phyloP scores from a whole-genome alignment of 2,329 filamentous ascomycete genomes.

The Fusarium sambucinum region DNA sequence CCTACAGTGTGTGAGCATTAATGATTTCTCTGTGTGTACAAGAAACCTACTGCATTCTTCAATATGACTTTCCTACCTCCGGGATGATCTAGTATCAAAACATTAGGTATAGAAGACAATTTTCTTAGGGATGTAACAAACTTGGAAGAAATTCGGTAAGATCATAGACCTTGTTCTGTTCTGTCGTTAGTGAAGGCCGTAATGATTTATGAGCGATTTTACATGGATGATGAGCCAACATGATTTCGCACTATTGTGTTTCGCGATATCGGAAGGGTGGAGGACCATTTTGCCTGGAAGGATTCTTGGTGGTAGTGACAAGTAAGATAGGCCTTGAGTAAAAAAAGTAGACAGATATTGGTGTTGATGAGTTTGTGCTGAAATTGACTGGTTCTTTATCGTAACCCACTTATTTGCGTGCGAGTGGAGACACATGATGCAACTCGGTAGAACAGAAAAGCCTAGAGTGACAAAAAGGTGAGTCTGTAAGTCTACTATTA shows the following conservation, averaged over 20 bases:
- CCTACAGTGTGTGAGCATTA: neutral
- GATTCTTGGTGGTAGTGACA: neutral
- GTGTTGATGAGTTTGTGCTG: neutral
- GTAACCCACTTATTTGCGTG: neutral
- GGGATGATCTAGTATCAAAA: neutral
- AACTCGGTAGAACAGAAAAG: neutral
- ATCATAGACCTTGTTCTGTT: constrained; percentile 24
- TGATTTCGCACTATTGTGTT: constrained; percentile 22
- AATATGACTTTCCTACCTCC: constrained; percentile 31
- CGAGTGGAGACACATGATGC: constrained; percentile 17
- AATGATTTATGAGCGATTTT: neutral
- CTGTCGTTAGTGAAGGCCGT: neutral
- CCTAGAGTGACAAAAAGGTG: no score
- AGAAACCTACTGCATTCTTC: constrained; percentile 17
- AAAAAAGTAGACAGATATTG: neutral
- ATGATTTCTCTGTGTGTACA: fast-evolving
- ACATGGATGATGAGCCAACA: constrained; percentile 35
- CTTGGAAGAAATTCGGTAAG: constrained; percentile 30
- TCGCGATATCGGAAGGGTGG: constrained; percentile 14
- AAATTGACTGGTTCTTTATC: neutral
- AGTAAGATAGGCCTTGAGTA: neutral
- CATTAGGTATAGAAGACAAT: neutral
- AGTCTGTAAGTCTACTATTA: no score
- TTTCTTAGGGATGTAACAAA: neutral
- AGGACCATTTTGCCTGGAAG: neutral